Base-by-base conservation (phyloP, 345 rosid species). In the Citrus medica region DNA sequence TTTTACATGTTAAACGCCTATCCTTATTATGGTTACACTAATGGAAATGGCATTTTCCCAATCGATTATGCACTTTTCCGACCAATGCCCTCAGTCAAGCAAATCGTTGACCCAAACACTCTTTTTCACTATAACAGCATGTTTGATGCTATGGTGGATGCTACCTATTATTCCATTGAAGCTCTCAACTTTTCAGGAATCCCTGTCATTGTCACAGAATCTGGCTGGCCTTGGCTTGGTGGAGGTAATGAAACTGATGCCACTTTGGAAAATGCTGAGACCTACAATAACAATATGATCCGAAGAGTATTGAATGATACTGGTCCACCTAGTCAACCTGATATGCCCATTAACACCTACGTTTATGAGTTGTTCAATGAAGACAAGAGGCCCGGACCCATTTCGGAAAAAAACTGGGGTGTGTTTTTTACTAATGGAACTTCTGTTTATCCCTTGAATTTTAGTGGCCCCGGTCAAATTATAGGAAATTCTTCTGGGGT, bases 111-210 rank as follows among this genome's bases (percentile, higher is more conserved):
- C 76, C 98, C 99, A 3, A 97, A 94, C 88, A 97, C 99, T 40
- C 92, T 97, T 73, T 85, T 89, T 42, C 98, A 88, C 79, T 97
- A 92, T 80, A 83, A 86, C 83, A 97, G 99, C 84, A 94, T 97
- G 99, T 93, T 94, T 82, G 99, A 94, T 75, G 95, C 99, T 1
- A 91, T 97, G 98, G 96, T 97, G 69, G 99, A 97, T 81, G 99
- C 99, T 69, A 81, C 98, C 55, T 97, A 93, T 84, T 97, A 94
- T 85, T 89, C 99, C 32, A 93, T 97, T 68, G 89, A 86, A 37
- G 92, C 91, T 64, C 32, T 87, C 71, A 90, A 90, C 65, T 88
- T 92, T 81, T 86, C 98, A 1, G 92, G 87, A 67, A 89, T 97
- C 62, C 92, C 94, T 0, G 83, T 97, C 73, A 88, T 89, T 71